phyloP scores from a whole-genome alignment of 1,284 basidiomycete genomes.

The Sanghuangporus sanghuang region DNA sequence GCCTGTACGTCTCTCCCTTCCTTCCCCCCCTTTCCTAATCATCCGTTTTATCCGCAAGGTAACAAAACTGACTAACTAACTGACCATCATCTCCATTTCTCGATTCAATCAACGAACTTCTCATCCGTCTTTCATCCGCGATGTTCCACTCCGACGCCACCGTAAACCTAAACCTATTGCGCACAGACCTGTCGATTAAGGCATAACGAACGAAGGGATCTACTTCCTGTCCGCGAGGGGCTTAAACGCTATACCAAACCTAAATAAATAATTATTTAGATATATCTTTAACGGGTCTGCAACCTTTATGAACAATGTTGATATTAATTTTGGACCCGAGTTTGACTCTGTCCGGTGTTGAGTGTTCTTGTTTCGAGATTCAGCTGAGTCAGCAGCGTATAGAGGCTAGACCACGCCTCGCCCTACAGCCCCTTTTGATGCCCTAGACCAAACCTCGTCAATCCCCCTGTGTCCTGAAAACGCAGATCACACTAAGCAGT shows the following conservation, averaged over 20 bases:
- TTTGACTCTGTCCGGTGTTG: no score
- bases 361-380: no score
- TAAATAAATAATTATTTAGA: no score
- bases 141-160: background rate
- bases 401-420: no score
- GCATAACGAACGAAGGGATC: background rate
- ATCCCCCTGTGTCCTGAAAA: background rate
- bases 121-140: background rate
- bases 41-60: background rate
- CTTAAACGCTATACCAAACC: background rate
- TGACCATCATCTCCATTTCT: background rate
- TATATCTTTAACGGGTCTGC: no score
- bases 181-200: background rate
- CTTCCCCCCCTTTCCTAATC: background rate
- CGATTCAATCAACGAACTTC: background rate
- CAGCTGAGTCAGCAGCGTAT: no score
- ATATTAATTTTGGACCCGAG: no score
- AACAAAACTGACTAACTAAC: background rate
- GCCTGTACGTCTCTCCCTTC: constrained; percentile 4
- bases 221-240: background rate
- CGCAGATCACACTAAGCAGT: background rate
- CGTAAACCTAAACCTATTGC: background rate
- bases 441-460: no score
- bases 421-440: no score
- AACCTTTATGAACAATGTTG: no score